These are phyloP conservation scores for Bothriochloa decipiens DNA, from an alignment of 176 grass and related monocot genomes.

Conservation along the genomic window DNA sequence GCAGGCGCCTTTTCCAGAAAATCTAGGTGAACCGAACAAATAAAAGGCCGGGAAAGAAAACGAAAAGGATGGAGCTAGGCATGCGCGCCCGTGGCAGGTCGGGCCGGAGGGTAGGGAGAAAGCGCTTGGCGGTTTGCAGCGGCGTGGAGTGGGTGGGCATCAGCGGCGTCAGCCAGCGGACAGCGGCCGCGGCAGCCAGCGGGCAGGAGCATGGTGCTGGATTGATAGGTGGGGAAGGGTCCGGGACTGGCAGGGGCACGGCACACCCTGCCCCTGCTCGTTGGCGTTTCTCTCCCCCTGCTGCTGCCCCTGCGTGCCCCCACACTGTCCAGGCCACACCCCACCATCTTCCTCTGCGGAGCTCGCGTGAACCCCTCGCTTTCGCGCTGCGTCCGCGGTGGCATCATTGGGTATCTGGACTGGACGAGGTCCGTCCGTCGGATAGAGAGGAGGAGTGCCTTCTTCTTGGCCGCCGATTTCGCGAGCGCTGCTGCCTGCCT, in stretches of 20 bases:
- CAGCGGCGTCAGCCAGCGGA: constrained; percentile 25
- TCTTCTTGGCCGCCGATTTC: not conserved
- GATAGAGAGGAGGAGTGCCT: not conserved
- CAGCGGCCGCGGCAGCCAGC: not conserved
- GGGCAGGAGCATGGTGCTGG: constrained; percentile 1
- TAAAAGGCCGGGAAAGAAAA: not conserved
- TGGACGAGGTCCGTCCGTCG: not conserved
- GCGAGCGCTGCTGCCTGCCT: not conserved
- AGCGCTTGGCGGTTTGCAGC: constrained; percentile 53
- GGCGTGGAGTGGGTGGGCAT: constrained; percentile 39
- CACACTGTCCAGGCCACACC: not conserved
- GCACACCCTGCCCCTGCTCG: not conserved
- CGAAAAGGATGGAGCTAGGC: not conserved
- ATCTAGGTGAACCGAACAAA: not conserved
- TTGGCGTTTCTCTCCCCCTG: not conserved
- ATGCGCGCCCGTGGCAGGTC: constrained; percentile 48
- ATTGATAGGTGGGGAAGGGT: constrained; percentile 39
- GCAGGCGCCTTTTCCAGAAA: not conserved
- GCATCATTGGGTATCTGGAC: constrained; percentile 4
- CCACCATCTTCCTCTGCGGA: not conserved
- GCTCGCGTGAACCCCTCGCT: constrained; percentile 36
- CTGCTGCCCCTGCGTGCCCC: not conserved
- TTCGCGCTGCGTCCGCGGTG: constrained; percentile 1
- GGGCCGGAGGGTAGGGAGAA: constrained; percentile 9
- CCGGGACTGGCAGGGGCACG: not conserved